Percentiles rank a stretch among this genome's conserved stretches.
phyloP scores from a whole-genome alignment of 129 eudicot genomes.

The Oenanthe sinensis region DNA sequence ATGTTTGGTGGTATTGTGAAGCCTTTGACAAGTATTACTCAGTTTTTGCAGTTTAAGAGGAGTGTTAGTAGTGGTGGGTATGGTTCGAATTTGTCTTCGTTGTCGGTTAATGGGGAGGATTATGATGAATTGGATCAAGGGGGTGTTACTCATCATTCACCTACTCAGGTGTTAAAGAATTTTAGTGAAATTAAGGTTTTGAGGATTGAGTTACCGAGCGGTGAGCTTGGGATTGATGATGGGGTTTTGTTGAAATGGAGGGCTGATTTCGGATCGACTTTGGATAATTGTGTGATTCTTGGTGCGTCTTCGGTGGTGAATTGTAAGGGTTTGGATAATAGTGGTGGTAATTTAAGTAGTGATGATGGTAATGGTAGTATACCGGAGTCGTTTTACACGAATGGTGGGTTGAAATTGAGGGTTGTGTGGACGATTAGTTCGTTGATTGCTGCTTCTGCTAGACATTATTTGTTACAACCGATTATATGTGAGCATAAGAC shows the following conservation, averaged over 20 bases:
- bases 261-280: constrained; percentile 88
- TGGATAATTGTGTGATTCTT: constrained; percentile 82
- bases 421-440: constrained; percentile 98
- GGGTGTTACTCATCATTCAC: constrained; percentile 85
- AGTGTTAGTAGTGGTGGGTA: not conserved
- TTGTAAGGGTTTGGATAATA: constrained; percentile 3
- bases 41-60: constrained; percentile 43
- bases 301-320: constrained; percentile 64
- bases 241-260: constrained; percentile 79
- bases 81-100: constrained; percentile 1
- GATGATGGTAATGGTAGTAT: constrained; percentile 70
- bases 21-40: constrained; percentile 60
- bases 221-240: constrained; percentile 87
- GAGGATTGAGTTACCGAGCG: constrained; percentile 65
- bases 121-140: constrained; percentile 42
- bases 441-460: constrained; percentile 83
- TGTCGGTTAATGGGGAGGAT: constrained; percentile 21
- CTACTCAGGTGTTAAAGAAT: constrained; percentile 73
- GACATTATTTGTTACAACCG: constrained; percentile 80
- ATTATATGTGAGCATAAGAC: constrained; percentile 74
- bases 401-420: constrained; percentile 77
- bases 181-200: constrained; percentile 56
- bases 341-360: not conserved
- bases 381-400: constrained; percentile 79
- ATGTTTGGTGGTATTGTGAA: constrained; percentile 35